Conservation (phyloP, 192 early-diverging fungal genomes). For the Coemansia sp. region DNA sequence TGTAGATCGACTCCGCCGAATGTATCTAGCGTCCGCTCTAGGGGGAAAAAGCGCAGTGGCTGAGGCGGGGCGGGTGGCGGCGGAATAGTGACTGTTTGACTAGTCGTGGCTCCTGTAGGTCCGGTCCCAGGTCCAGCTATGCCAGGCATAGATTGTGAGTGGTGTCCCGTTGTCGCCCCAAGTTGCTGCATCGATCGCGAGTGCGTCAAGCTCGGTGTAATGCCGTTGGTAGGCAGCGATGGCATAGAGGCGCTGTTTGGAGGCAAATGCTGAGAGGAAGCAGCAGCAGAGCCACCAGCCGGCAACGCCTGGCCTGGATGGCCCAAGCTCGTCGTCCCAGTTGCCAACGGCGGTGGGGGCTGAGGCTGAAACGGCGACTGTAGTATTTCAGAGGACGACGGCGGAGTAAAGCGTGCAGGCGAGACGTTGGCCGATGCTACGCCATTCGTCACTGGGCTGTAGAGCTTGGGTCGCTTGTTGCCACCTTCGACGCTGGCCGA, state of each 20-base stretch:
- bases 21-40: constrained; percentile 65
- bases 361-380: constrained; percentile 11
- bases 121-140: constrained; percentile 6
- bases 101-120: neutral
- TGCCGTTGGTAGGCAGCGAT: constrained; percentile 12
- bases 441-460: constrained; percentile 29
- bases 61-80: constrained; percentile 22
- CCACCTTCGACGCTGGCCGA: constrained; percentile 25
- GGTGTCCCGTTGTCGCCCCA: neutral
- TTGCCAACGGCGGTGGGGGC: constrained; percentile 14
- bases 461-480: constrained; percentile 30
- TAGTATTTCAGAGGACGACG: neutral
- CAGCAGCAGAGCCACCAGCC: neutral
- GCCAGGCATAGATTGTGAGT: neutral
- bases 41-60: constrained; percentile 36
- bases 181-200: constrained; percentile 8
- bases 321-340: neutral
- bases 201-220: neutral
- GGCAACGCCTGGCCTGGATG: neutral
- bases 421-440: constrained; percentile 23
- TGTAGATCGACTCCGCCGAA: constrained; percentile 75
- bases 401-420: constrained; percentile 31
- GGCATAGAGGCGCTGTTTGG: neutral
- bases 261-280: neutral
- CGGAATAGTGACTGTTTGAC: constrained; percentile 16